A percentile compares a stretch with the other conserved stretches of the same genome.
phyloP scores from a whole-genome alignment of 225 moss, liverwort and hornwort genomes.

The Straminergon stramineum region DNA sequence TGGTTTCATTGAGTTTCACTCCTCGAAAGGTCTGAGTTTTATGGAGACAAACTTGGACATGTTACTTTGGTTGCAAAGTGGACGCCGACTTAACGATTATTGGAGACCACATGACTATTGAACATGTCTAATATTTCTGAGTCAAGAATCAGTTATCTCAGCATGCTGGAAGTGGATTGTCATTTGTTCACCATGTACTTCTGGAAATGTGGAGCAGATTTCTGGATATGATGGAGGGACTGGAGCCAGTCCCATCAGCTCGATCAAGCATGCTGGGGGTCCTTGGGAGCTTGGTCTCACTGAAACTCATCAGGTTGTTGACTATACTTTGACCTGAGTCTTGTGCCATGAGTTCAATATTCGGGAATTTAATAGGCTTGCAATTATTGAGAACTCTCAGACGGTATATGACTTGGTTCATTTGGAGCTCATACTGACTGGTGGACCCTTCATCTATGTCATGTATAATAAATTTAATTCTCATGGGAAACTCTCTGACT shows the following conservation, averaged over 20 bases:
- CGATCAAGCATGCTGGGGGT: constrained; percentile 94
- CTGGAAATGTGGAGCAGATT: constrained; percentile 37
- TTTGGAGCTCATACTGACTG: neutral
- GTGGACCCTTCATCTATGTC: neutral
- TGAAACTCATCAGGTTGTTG: constrained; percentile 74
- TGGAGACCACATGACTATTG: neutral
- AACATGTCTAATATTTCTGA: neutral
- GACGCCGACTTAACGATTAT: neutral
- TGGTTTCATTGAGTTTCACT: neutral
- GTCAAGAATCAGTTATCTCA: neutral
- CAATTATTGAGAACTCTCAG: neutral
- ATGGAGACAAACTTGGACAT: neutral
- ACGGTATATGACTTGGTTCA: neutral
- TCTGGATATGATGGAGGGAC: constrained; percentile 92
- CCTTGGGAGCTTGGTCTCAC: constrained; percentile 92
- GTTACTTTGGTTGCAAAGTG: neutral
- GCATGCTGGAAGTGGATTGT: neutral
- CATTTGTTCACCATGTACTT: neutral
- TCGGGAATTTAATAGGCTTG: neutral
- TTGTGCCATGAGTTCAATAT: neutral
- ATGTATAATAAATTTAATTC: neutral
- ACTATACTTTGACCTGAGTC: neutral
- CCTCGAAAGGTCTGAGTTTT: neutral
- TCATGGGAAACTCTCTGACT: neutral
- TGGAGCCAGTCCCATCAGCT: constrained; percentile 89